Base-by-base conservation (phyloP, 208 protist species). In the Sergeia podlipaevii region DNA sequence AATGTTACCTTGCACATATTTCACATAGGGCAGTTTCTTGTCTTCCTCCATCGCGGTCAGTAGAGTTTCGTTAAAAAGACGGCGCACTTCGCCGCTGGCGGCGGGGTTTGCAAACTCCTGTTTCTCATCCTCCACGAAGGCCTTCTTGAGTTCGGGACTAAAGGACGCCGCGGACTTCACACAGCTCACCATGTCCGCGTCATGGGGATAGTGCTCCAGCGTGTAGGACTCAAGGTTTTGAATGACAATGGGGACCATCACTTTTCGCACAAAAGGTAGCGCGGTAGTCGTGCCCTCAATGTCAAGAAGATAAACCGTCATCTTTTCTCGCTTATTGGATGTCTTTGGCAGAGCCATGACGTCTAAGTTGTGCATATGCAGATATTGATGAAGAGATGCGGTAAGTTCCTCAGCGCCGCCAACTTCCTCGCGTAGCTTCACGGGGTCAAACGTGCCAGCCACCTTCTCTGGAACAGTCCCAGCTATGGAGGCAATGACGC, bases 201-300 rank as follows among this genome's bases (percentile, higher is more conserved):
- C 51, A 2, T 5, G 13, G 3, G 81, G 81, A 36, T 77, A 85
- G 56, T 70, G 47, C 15, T 52, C 33, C 2, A 55, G 13, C 26
- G 94, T 34, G 58, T 76, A 91, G 20, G 28, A 27, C 8, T 48
- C 49, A 1, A 93, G 21, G 30, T 77, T 50, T 3, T 26, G 37
- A 10, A 47, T 24, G 3, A 70, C 52, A 18, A 76, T 62, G 4
- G 79, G 83, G 28, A 89, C 67, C 44, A 93, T 57, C 7, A 82
- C 74, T 8, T 67, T 77, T 13, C 55, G 28, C 11, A 45, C 71
- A 67, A 91, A 95, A 21, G 77, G 62, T 24, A 95, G 74, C 21
- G 89, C 72, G n/a, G 83, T 93, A 0, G 77, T 94, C 1, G 92
- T 93, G 15, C 89, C 89, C 43, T 93, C 85, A 28, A 93, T 83